Percentiles rank a stretch among this genome's conserved stretches.
These are phyloP conservation scores for Neoboletus subvelutipes DNA, from an alignment of 768 basidiomycete species.

Conservation along the genomic window DNA sequence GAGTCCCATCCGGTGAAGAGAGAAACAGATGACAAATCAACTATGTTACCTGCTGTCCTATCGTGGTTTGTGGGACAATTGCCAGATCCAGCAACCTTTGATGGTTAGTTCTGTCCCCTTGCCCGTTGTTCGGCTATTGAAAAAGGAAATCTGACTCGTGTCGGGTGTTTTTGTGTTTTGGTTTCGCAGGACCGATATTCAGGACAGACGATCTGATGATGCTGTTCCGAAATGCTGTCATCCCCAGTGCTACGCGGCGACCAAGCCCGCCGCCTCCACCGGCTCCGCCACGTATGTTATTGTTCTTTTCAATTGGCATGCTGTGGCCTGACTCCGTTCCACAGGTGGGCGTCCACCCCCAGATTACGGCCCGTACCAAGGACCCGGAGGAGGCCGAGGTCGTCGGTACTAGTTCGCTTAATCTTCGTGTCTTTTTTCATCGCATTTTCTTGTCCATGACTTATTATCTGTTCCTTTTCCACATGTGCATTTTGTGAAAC, in stretches of 20 bases:
- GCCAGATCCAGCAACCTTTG: slow-evolving; percentile 71
- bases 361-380: slow-evolving; percentile 84
- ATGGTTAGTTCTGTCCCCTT: slow-evolving; percentile 56
- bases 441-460: slow-evolving; percentile 15
- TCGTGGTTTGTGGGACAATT: slow-evolving; percentile 85
- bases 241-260: slow-evolving; percentile 57
- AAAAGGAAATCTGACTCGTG: slow-evolving; percentile 14
- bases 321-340: slow-evolving; percentile 7
- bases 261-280: slow-evolving; percentile 60
- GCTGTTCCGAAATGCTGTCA: slow-evolving; percentile 76
- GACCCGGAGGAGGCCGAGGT: slow-evolving; percentile 54
- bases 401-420: slow-evolving; percentile 37
- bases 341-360: slow-evolving; percentile 76
- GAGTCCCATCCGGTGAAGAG: slow-evolving; percentile 40
- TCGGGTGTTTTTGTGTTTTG: slow-evolving; percentile 3
- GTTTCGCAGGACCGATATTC: slow-evolving; percentile 75
- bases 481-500: slow-evolving; percentile 2
- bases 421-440: neutral
- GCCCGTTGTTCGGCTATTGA: slow-evolving; percentile 8
- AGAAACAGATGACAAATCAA: slow-evolving; percentile 48
- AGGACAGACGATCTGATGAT: slow-evolving; percentile 89
- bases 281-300: slow-evolving; percentile 41
- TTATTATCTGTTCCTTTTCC: slow-evolving; percentile 12
- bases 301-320: neutral
- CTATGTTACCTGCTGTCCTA: slow-evolving; percentile 55